Evolutionary conservation across 495 filamentous ascomycete genomes (phyloP).

Genomic region (Hypoxylon intermedium): DNA sequence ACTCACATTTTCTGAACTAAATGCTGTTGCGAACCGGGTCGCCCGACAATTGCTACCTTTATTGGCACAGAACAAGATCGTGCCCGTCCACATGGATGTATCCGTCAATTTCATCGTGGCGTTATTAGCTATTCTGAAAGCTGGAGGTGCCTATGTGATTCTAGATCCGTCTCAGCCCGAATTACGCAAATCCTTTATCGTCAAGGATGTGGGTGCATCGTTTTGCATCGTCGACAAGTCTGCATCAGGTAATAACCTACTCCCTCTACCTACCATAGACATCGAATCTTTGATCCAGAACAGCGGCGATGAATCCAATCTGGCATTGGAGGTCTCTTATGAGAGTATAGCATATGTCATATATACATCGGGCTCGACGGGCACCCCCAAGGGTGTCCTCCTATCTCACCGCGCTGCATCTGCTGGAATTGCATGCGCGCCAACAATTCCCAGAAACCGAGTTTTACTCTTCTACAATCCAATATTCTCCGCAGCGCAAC

Average conservation of each 20-base stretch:
- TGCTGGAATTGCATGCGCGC: background rate
- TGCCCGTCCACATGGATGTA: background rate
- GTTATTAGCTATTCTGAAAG: background rate
- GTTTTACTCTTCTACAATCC: slow-evolving; percentile 2
- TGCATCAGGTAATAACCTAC: background rate
- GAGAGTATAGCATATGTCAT: slow-evolving; percentile 55
- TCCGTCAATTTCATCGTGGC: background rate
- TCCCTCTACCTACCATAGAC: background rate
- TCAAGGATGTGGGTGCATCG: background rate
- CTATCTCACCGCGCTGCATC: slow-evolving; percentile 31
- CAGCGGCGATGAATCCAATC: background rate
- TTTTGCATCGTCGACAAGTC: background rate
- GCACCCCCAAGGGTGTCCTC: slow-evolving; percentile 51
- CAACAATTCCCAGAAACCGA: background rate
- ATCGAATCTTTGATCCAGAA: background rate
- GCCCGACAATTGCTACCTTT: background rate
- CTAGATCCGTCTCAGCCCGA: background rate
- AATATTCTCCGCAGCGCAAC: background rate
- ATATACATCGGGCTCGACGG: slow-evolving; percentile 63
- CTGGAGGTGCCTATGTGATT: background rate
- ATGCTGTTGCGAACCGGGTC: background rate
- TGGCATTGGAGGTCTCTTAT: background rate
- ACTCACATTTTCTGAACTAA: background rate
- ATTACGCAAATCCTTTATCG: background rate
- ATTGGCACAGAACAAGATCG: background rate